A percentile compares a stretch with the other conserved stretches of the same genome.
Conservation (phyloP, 1,284 basidiomycete species). For the Ganoderma resinaceum region DNA sequence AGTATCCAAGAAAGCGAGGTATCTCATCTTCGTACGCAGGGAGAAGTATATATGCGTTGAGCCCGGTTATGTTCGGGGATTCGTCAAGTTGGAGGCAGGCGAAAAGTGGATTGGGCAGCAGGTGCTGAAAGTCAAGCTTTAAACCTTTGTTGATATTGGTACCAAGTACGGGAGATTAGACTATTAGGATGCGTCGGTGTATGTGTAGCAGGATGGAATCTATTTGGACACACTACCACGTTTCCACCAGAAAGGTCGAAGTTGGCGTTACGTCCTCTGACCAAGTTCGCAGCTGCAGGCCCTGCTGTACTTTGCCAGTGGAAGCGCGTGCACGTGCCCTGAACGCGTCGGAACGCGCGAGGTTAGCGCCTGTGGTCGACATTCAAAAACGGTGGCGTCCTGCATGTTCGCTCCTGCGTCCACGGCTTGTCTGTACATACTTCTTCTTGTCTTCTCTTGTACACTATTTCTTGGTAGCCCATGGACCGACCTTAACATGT, state of each 20-base stretch:
- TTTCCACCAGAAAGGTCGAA: not conserved
- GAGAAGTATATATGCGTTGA: constrained; percentile 86
- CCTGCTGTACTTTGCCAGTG: too few relatives aligned
- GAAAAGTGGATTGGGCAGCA: constrained; percentile 81
- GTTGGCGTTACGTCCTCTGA: not conserved
- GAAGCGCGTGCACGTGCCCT: constrained; percentile 20
- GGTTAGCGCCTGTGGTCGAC: not conserved
- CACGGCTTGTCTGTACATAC: constrained; percentile 23
- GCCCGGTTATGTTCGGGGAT: constrained; percentile 82
- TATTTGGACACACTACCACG: too few relatives aligned
- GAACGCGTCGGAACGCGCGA: constrained; percentile 18
- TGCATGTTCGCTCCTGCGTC: constrained; percentile 4
- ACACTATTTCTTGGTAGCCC: constrained; percentile 14
- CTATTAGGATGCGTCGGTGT: constrained; percentile 9
- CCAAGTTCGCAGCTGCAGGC: not conserved
- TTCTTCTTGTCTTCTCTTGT: constrained; percentile 13
- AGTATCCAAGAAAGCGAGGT: not conserved
- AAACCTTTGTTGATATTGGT: not conserved
- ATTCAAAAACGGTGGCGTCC: not conserved
- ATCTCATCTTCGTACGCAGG: constrained; percentile 49
- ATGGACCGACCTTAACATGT: constrained; percentile 17
- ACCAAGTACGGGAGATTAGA: not conserved
- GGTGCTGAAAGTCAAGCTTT: constrained; percentile 51
- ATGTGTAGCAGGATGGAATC: constrained; percentile 10
- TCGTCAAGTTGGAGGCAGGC: constrained; percentile 63